Percentiles rank a stretch among this genome's conserved stretches.
Evolutionary conservation across 345 rosid genomes (phyloP).

Genomic region (Limnanthes douglasii): DNA sequence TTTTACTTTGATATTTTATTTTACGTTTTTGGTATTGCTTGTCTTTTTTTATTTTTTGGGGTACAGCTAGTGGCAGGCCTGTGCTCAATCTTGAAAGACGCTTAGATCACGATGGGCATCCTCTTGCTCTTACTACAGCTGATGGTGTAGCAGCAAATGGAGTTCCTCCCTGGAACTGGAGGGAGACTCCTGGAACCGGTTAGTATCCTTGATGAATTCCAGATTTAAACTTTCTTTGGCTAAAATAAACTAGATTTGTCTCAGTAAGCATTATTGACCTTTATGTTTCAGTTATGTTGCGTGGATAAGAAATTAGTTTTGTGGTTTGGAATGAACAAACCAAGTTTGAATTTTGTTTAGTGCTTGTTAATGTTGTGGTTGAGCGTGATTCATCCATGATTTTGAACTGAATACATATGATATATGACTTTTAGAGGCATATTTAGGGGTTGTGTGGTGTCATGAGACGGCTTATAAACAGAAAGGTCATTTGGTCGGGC

Average conservation of each 20-base stretch:
- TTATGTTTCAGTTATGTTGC: constrained; percentile 8
- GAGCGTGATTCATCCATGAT: no score
- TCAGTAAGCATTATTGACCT: constrained; percentile 1
- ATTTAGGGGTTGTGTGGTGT: no score
- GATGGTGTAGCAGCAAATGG: constrained; percentile 77
- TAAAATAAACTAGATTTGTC: constrained; percentile 1
- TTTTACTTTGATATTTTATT: constrained; percentile 5
- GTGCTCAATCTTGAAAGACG: constrained; percentile 90
- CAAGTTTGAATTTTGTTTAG: no score
- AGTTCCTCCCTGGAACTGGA: constrained; percentile 99
- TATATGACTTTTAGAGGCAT: no score
- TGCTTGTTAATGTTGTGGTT: no score
- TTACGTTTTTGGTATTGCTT: no score
- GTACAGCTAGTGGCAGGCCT: constrained; percentile 68
- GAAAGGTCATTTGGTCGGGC: no score
- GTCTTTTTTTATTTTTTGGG: constrained; percentile 11
- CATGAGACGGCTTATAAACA: no score
- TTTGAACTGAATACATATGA: no score
- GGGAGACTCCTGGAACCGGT: constrained; percentile 89
- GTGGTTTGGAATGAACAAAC: no score
- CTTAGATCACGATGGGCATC: constrained; percentile 90
- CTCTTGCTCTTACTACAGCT: constrained; percentile 77
- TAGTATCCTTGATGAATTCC: constrained; percentile 10
- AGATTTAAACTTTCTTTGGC: constrained; percentile 2
- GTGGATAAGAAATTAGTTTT: no score